phyloP scores from a whole-genome alignment of 495 filamentous ascomycete species.

The Polyplosphaeria fusca region DNA sequence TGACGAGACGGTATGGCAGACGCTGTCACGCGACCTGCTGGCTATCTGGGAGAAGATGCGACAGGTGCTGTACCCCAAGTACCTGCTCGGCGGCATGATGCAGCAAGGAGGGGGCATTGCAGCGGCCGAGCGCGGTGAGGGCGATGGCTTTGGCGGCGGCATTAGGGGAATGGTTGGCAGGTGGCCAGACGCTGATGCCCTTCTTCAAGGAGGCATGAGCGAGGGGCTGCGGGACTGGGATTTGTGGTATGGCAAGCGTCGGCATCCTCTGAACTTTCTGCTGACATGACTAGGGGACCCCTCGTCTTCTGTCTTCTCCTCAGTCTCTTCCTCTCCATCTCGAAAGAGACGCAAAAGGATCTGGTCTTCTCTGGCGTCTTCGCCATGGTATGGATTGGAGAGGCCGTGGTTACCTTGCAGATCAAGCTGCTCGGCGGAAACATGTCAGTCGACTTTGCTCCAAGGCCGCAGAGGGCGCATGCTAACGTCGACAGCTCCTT shows the following conservation, averaged over 20 bases:
- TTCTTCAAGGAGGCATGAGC: slow-evolving; percentile 76
- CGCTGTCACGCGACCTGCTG: slow-evolving; percentile 80
- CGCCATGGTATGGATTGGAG: slow-evolving; percentile 91
- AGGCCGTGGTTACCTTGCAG: slow-evolving; percentile 96
- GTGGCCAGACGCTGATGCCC: slow-evolving; percentile 69
- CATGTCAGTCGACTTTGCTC: slow-evolving; percentile 69
- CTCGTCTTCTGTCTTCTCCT: slow-evolving; percentile 87
- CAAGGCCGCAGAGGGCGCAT: background rate
- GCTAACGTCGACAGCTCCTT: slow-evolving; percentile 65
- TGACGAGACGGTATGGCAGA: slow-evolving; percentile 96
- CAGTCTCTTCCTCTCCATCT: slow-evolving; percentile 76
- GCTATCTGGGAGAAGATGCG: slow-evolving; percentile 97
- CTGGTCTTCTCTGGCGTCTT: slow-evolving; percentile 95
- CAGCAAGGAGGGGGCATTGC: slow-evolving; percentile 68
- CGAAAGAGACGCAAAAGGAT: slow-evolving; percentile 71
- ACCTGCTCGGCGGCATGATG: slow-evolving; percentile 73
- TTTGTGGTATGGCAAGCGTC: slow-evolving; percentile 54
- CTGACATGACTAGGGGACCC: slow-evolving; percentile 55
- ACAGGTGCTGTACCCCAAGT: slow-evolving; percentile 96
- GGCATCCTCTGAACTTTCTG: slow-evolving; percentile 36
- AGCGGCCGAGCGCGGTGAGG: slow-evolving; percentile 62
- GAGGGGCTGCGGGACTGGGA: slow-evolving; percentile 93
- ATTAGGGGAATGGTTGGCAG: slow-evolving; percentile 62
- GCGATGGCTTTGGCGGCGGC: slow-evolving; percentile 60
- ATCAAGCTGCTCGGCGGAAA: slow-evolving; percentile 96